Percentiles rank a stretch among this genome's conserved stretches.
Evolutionary conservation across 2,329 filamentous ascomycete species (phyloP).

Genomic region (Clonostachys rhizophaga): DNA sequence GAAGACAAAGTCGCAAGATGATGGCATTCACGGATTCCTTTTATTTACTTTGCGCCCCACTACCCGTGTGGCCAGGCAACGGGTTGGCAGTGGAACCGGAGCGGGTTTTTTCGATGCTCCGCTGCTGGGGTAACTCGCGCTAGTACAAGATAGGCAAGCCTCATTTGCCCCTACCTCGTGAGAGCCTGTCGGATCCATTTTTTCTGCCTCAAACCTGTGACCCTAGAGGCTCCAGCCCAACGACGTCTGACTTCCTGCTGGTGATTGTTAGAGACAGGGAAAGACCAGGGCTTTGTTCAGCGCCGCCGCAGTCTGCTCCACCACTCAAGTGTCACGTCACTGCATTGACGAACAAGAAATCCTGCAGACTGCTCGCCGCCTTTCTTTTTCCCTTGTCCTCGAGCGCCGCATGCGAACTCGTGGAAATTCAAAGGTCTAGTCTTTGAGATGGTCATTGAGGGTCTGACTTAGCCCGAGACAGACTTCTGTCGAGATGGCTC

Average conservation of each 20-base stretch:
- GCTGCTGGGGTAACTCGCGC: conserved; percentile 4
- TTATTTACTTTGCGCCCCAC: conserved; percentile 41
- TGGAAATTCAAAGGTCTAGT: no score
- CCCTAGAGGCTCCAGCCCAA: no score
- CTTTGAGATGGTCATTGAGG: no score
- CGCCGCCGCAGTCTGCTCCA: not conserved
- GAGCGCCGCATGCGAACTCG: no score
- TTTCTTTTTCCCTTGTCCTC: no score
- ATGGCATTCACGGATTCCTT: conserved; percentile 21
- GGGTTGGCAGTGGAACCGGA: not conserved
- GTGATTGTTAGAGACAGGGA: not conserved
- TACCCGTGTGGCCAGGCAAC: conserved; percentile 27
- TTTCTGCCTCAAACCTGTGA: no score
- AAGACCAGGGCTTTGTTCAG: not conserved
- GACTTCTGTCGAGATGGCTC: not conserved
- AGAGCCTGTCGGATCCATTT: no score
- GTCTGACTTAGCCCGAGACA: no score
- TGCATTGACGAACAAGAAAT: no score
- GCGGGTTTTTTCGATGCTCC: conserved; percentile 3
- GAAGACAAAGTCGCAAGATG: not conserved
- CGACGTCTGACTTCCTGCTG: no score
- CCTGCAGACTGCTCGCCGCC: no score
- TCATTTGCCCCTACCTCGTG: not conserved
- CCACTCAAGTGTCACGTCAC: not conserved
- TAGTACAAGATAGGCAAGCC: not conserved